Evolutionary conservation across 306 rosid species (phyloP).

Genomic region (Hylodesmum podocarpum): DNA sequence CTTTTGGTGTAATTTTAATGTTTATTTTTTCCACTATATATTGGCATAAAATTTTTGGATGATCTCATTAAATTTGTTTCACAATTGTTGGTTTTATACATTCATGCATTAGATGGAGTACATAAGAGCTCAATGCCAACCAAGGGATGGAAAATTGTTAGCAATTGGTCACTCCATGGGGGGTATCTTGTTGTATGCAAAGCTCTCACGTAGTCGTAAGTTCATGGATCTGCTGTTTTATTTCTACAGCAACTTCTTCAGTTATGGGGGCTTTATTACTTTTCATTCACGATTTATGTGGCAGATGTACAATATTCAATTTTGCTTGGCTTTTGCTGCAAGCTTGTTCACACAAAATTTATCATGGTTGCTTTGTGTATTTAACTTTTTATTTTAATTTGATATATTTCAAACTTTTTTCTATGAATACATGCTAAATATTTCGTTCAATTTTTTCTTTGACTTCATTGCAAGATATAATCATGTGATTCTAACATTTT

Average conservation of each 20-base stretch:
- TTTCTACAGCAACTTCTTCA: constrained; percentile 9
- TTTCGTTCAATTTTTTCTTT: not conserved
- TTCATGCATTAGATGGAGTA: constrained; percentile 65
- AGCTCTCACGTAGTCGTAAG: constrained; percentile 70
- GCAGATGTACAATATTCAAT: not conserved
- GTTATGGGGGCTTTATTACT: not conserved
- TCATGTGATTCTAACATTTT: not conserved
- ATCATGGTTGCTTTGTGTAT: constrained; percentile 6
- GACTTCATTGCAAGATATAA: not conserved
- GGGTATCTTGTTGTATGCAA: constrained; percentile 86
- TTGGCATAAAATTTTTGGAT: not conserved
- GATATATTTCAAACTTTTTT: not conserved
- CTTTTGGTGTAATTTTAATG: constrained; percentile 12
- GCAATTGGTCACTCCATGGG: constrained; percentile 99
- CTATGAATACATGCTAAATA: not conserved
- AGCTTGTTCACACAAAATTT: not conserved
- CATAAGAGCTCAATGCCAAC: constrained; percentile 66
- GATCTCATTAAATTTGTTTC: constrained; percentile 7
- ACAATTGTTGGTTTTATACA: constrained; percentile 11
- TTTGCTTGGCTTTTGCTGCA: constrained; percentile 10
- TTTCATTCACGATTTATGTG: not conserved
- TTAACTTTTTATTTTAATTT: constrained; percentile 13
- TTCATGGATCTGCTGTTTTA: constrained; percentile 28
- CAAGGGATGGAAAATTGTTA: constrained; percentile 73
- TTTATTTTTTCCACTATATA: not conserved